Evolutionary conservation across 2,329 filamentous ascomycete species (phyloP), one percentile per base, ranked within the genome.

Genomic region (Herpotrichia juniperi): DNA sequence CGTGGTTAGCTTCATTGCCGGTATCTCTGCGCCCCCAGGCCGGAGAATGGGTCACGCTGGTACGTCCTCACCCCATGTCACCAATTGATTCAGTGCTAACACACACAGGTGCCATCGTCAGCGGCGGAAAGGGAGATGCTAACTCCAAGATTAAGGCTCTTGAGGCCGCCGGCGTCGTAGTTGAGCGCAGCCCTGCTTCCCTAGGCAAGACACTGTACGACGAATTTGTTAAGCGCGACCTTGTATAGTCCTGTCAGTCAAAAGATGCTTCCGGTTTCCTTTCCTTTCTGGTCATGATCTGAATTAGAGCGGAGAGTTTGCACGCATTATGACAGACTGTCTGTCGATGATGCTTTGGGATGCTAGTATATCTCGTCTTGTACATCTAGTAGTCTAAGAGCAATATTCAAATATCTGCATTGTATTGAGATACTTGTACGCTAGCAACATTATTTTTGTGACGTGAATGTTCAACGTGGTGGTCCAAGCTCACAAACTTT

Each of bases 41-140:
- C 87, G 94, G 76, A 88, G 94, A 78, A 99, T 97, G 94, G 94
- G 94, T 67, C 94, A 99, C 84, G 94, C 94, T 64, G 94, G 94
- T 82, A 71, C 48, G 76, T 73, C 30, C n/a, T 22, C n/a, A n/a
- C 3, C n/a, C 11, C 31, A 16, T 3, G 28, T 30, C 17, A 35
- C 30, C 8, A 11, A 4, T 21, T 19, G 37, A 25, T 12, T 6
- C 21, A 14, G 25, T 24, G 43, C 53, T 61, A 50, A 61, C 21
- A 22, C 21, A 28, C 42, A 39, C 51, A 79, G 78, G 79, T 78
- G 94, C 94, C 73, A 99, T 99, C 74, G 93, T 99, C 62, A 91
- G 90, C 64, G 94, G 94, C 69, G 94, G 94, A 69, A 97, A 97
- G 87, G 94, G 94, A 73, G 94, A 92, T 75, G 94, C 94, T 61